These are phyloP conservation scores for Phytophthora brassicae DNA, from an alignment of 352 stramenopile species.

Conservation along the genomic window DNA sequence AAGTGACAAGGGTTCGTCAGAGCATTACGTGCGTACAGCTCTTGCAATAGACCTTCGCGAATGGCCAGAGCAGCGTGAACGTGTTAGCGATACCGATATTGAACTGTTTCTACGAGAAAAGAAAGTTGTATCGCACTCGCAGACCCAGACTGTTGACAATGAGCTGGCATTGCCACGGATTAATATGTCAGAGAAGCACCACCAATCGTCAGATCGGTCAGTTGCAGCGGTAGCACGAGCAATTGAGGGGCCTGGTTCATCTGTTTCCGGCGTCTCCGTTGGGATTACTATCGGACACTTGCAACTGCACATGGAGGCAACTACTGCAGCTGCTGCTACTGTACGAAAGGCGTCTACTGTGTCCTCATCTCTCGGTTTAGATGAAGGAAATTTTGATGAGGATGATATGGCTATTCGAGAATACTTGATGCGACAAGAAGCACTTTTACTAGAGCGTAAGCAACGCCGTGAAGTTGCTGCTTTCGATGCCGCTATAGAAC, in stretches of 20 bases:
- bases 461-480: constrained; percentile 61
- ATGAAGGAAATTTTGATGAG: constrained; percentile 35
- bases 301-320: constrained; percentile 21
- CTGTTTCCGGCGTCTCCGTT: background rate
- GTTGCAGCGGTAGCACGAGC: constrained; percentile 37
- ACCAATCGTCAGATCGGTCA: constrained; percentile 31
- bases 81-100: constrained; percentile 80
- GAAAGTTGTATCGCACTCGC: constrained; percentile 44
- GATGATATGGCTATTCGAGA: constrained; percentile 51
- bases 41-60: constrained; percentile 70
- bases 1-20: background rate
- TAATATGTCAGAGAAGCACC: constrained; percentile 16
- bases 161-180: constrained; percentile 1
- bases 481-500: constrained; percentile 90
- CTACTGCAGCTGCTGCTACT: constrained; percentile 1
- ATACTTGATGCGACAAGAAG: constrained; percentile 71
- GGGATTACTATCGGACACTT: constrained; percentile 29
- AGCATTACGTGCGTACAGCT: background rate
- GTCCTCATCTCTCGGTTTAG: background rate
- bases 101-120: constrained; percentile 66
- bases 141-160: background rate
- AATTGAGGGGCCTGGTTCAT: constrained; percentile 18
- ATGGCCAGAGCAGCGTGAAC: constrained; percentile 89
- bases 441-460: constrained; percentile 62
- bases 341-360: background rate